Conservation (phyloP, 208 protist genomes). For the Acanthamoeba triangularis region DNA sequence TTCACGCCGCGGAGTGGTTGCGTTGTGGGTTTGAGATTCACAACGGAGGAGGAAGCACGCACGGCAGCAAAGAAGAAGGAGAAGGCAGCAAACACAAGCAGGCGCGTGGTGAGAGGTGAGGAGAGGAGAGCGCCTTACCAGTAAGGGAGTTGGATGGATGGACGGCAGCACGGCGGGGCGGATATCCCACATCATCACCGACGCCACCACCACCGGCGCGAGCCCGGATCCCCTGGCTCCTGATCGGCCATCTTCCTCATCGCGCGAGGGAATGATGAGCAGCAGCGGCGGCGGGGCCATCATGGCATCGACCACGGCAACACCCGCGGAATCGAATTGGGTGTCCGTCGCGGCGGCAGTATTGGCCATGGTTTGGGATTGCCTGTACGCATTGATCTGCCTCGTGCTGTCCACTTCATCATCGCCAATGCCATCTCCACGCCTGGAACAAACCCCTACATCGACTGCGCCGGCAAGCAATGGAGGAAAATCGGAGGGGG, state of each 20-base stretch:
- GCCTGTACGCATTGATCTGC: background rate
- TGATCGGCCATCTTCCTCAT: background rate
- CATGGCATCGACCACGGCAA: background rate
- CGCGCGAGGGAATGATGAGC: background rate
- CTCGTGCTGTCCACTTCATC: background rate
- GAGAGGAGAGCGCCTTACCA: background rate
- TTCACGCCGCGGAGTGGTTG: too few relatives aligned
- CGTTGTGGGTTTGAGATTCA: too few relatives aligned
- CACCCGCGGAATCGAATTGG: background rate
- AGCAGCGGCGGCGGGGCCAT: background rate
- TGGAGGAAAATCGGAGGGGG: too few relatives aligned
- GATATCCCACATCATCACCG: background rate
- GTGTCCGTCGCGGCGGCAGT: background rate
- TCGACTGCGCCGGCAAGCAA: too few relatives aligned
- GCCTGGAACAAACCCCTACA: too few relatives aligned
- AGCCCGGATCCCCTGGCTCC: too few relatives aligned
- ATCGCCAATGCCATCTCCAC: background rate
- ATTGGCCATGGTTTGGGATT: background rate
- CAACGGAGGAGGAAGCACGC: too few relatives aligned
- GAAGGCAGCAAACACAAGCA: too few relatives aligned
- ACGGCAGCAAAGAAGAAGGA: background rate
- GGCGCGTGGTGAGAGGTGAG: background rate
- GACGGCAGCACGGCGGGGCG: background rate
- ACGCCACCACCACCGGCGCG: background rate
- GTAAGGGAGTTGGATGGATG: background rate